Evolutionary conservation across 2,329 filamentous ascomycete species (phyloP), one percentile per base, ranked within the genome.

Genomic region (Emmonsia crescens): DNA sequence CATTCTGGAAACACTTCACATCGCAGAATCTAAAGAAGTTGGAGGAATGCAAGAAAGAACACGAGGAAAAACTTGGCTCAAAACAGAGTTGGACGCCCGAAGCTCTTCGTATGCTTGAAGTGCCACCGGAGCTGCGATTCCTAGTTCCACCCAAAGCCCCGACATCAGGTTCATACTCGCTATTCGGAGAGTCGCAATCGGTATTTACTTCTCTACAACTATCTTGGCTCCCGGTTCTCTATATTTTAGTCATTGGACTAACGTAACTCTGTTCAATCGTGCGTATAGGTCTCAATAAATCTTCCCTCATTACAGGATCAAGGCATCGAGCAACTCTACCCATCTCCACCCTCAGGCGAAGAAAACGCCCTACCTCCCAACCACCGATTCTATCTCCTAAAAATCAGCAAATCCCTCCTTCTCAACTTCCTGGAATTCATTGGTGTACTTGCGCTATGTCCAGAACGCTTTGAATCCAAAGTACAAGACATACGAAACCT

Each of bases 1-100:
- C 88, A 0, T 96, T 96, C 77, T 97, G 89, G 86, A 87, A 88
- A 67, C 82, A 89, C 73, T 97, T 97, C 76, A 96, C 90, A 0
- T 74, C 85, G 2, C 84, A 88, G 33, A 95, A 93, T 70, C 70
- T 89, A 59, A 76, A 83, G 16, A 84, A 84, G 56, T 75, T 89
- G 29, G 75, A 80, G 61, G 70, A 80, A 46, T 71, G 82, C 60
- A 81, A 80, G 66, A 74, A 74, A 29, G 72, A 76, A 33, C 66
- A 72, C 38, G 67, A 73, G 42, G 69, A 73, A 24, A 59, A 55
- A 16, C 12, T 52, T 4, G n/a, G 38, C 12, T 57, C 48, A 31
- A 54, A 49, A 16, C 74, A 71, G 62, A 68, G 68, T 48, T 74
- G 70, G 75, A 67, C 69, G 5, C 67, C 74, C 21, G 61, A 68